phyloP scores from a whole-genome alignment of 2,329 filamentous ascomycete species.

The Sarocladium oryzae region DNA sequence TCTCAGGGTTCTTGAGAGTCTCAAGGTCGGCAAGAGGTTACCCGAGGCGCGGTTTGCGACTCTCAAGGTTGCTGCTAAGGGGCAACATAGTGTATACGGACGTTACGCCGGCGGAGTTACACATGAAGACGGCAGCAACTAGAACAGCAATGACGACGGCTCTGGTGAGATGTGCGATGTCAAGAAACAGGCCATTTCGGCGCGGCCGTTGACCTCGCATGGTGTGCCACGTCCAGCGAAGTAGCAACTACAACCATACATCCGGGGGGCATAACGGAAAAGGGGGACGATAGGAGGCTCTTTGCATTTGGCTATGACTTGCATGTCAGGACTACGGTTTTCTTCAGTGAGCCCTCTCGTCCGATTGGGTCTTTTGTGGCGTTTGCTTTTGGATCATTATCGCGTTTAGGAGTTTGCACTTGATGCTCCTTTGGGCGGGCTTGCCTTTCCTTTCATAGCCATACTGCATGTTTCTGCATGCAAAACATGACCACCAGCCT shows the following conservation, averaged over 20 bases:
- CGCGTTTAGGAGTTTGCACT: neutral
- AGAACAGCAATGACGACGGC: neutral
- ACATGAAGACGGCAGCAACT: constrained; percentile 13
- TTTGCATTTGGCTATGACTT: neutral
- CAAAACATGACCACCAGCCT: neutral
- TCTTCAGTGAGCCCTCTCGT: neutral
- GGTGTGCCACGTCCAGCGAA: neutral
- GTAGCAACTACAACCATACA: neutral
- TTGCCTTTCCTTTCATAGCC: neutral
- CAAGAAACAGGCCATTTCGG: neutral
- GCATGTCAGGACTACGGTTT: neutral
- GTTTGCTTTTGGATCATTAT: neutral
- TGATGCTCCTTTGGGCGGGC: neutral
- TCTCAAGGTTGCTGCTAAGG: constrained; percentile 52
- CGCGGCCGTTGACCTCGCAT: neutral
- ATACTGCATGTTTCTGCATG: neutral
- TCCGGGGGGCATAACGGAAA: no score
- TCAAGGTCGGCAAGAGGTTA: constrained; percentile 67
- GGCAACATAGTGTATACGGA: constrained; percentile 58
- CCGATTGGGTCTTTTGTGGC: neutral
- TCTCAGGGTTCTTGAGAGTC: constrained; percentile 70
- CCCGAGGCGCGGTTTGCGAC: constrained; percentile 66
- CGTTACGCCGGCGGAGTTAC: constrained; percentile 29
- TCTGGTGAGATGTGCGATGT: neutral
- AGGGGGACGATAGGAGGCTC: no score